phyloP scores from a whole-genome alignment of 495 filamentous ascomycete species.

The Aspergillus egyptiacus region DNA sequence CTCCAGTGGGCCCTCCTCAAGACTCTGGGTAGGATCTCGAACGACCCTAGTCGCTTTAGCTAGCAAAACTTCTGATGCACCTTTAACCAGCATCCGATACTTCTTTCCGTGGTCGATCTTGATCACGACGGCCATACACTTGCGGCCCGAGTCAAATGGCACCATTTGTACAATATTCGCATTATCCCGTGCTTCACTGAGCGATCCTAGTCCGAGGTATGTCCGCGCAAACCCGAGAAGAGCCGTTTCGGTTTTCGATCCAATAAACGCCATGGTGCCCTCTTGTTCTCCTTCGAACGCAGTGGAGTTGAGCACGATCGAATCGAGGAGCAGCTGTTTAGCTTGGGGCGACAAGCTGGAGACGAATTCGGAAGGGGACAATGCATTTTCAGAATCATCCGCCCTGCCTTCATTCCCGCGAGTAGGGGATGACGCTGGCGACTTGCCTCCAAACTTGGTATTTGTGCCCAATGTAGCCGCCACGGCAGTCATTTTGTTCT shows the following conservation, averaged over 20 bases:
- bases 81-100: slow-evolving; percentile 75
- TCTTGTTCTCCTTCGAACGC: slow-evolving; percentile 80
- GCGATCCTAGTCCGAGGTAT: slow-evolving; percentile 66
- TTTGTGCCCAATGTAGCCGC: slow-evolving; percentile 67
- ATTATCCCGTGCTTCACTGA: slow-evolving; percentile 65
- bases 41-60: slow-evolving; percentile 64
- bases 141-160: slow-evolving; percentile 80
- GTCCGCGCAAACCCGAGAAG: slow-evolving; percentile 70
- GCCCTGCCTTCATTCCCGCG: slow-evolving; percentile 3
- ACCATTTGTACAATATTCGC: slow-evolving; percentile 65
- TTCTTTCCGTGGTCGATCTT: slow-evolving; percentile 57
- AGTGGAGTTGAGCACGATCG: slow-evolving; percentile 80
- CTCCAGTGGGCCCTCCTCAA: slow-evolving; percentile 51
- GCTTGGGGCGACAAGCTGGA: slow-evolving; percentile 49
- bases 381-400: slow-evolving; percentile 27
- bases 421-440: slow-evolving; percentile 11
- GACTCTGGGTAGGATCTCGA: slow-evolving; percentile 58
- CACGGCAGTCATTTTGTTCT: slow-evolving; percentile 88
- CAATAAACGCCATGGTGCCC: slow-evolving; percentile 61
- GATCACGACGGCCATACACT: slow-evolving; percentile 83
- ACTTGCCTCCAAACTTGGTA: slow-evolving; percentile 61
- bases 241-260: slow-evolving; percentile 88
- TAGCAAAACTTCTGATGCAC: slow-evolving; percentile 83
- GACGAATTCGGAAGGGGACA: slow-evolving; percentile 54
- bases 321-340: slow-evolving; percentile 63